phyloP scores from a whole-genome alignment of 164 flowering plant species.

The Aristolochia fimbriata region DNA sequence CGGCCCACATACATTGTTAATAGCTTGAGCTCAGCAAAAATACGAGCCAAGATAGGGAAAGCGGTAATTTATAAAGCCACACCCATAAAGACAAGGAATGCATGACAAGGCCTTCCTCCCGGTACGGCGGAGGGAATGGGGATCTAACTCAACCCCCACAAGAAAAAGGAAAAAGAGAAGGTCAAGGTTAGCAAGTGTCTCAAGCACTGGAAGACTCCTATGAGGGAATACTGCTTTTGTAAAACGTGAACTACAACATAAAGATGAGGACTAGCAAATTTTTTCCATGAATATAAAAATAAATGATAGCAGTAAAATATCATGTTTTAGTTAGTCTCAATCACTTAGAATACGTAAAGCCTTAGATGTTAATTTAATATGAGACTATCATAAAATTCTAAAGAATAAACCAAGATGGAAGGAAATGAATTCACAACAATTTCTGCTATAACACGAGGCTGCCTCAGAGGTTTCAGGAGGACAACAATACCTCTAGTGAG shows the following conservation, averaged over 20 bases:
- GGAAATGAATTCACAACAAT: conserved; percentile 42
- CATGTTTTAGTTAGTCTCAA: too few relatives aligned
- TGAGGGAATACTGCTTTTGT: conserved; percentile 44
- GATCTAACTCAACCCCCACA: conserved; percentile 64
- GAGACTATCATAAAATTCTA: too few relatives aligned
- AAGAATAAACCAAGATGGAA: too few relatives aligned
- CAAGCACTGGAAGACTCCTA: conserved; percentile 53
- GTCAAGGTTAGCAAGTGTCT: conserved; percentile 75
- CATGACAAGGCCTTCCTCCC: conserved; percentile 41
- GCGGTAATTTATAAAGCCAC: conserved; percentile 83
- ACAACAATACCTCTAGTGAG: conserved; percentile 52
- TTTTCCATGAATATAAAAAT: conserved; percentile 51
- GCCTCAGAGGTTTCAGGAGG: conserved; percentile 53
- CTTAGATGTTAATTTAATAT: too few relatives aligned
- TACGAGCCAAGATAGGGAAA: conserved; percentile 78
- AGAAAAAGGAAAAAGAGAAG: conserved; percentile 71
- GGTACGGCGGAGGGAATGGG: conserved; percentile 36
- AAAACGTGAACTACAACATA: conserved; percentile 47
- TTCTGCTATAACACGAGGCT: conserved; percentile 92
- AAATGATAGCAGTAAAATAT: too few relatives aligned
- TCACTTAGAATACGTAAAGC: too few relatives aligned
- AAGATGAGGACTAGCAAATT: conserved; percentile 65
- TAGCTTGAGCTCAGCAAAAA: conserved; percentile 71
- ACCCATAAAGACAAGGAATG: conserved; percentile 77
- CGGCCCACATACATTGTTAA: conserved; percentile 73